These are phyloP conservation scores for Barbatosphaeria neglecta DNA, from an alignment of 495 filamentous ascomycete species.

Conservation along the genomic window DNA sequence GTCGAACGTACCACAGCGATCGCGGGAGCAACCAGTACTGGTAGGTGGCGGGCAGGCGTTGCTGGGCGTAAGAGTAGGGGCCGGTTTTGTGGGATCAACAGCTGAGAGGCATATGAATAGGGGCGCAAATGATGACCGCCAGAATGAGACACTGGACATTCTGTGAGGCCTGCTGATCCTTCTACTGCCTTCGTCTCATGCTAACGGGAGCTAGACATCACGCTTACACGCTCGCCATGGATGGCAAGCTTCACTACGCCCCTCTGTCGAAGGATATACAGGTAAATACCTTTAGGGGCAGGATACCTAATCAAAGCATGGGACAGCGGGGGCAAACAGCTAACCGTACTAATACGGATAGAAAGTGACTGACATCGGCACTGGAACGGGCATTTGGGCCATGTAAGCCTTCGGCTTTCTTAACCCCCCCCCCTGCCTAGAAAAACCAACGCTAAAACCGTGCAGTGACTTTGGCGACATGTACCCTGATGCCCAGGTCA, in stretches of 20 bases:
- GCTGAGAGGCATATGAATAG: neutral
- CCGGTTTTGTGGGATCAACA: neutral
- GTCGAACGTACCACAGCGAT: conserved; percentile 6
- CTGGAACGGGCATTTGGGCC: conserved; percentile 26
- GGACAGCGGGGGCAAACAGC: too few relatives aligned
- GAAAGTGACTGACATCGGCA: conserved; percentile 28
- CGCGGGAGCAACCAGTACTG: neutral
- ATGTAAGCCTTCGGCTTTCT: conserved; percentile 3
- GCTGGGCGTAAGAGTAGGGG: neutral
- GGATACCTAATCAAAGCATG: too few relatives aligned
- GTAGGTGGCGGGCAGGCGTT: too few relatives aligned
- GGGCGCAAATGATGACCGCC: conserved; percentile 24
- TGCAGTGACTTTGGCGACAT: conserved; percentile 19
- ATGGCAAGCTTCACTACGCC: conserved; percentile 20
- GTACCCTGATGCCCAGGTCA: conserved; percentile 44
- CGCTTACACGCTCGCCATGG: conserved; percentile 21
- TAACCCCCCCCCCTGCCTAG: neutral
- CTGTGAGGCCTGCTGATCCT: conserved; percentile 2
- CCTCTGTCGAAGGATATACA: conserved; percentile 10
- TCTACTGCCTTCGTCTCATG: neutral
- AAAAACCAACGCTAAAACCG: neutral
- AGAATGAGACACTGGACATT: conserved; percentile 21
- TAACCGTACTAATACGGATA: too few relatives aligned
- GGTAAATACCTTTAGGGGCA: too few relatives aligned
- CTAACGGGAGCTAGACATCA: conserved; percentile 19